Evolutionary conservation across 108 stramenopile genomes (phyloP).

Genomic region (Bacterosira constricta): DNA sequence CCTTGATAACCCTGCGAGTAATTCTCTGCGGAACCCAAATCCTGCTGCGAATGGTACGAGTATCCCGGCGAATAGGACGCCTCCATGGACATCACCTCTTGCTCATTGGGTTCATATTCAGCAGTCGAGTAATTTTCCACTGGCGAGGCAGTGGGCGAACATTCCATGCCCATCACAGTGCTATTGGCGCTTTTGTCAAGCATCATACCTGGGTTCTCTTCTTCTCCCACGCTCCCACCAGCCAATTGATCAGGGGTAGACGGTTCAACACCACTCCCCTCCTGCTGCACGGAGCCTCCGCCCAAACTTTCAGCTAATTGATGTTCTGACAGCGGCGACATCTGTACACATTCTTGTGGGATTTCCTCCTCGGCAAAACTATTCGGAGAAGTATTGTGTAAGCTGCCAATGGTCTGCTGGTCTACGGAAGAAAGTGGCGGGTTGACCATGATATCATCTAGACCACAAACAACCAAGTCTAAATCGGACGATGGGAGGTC

Average conservation of each 20-base stretch:
- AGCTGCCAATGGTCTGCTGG: too few species aligned
- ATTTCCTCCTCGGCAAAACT: not conserved
- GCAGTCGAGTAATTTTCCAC: slow-evolving; percentile 7
- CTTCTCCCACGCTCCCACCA: not conserved
- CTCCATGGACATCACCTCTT: not conserved
- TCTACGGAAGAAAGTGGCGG: not conserved
- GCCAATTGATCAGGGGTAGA: not conserved
- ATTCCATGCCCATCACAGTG: slow-evolving; percentile 3
- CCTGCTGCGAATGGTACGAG: slow-evolving; percentile 3
- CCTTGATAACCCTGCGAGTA: not conserved
- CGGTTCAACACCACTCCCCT: not conserved
- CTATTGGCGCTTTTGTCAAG: not conserved
- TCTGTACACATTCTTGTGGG: not conserved
- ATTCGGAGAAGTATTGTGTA: not conserved
- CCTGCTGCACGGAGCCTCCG: not conserved
- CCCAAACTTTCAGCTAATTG: not conserved
- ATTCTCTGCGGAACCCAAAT: too few species aligned
- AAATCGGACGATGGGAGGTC: slow-evolving; percentile 91
- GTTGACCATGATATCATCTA: slow-evolving; percentile 40
- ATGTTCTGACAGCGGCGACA: not conserved
- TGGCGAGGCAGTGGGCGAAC: not conserved
- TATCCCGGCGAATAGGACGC: not conserved
- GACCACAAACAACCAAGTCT: slow-evolving; percentile 82
- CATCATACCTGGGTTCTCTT: not conserved
- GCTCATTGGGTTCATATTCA: slow-evolving; percentile 11